Evolutionary conservation across 2,329 filamentous ascomycete genomes (phyloP), one percentile per base, ranked within the genome.

Genomic region (Fusarium sp.): DNA sequence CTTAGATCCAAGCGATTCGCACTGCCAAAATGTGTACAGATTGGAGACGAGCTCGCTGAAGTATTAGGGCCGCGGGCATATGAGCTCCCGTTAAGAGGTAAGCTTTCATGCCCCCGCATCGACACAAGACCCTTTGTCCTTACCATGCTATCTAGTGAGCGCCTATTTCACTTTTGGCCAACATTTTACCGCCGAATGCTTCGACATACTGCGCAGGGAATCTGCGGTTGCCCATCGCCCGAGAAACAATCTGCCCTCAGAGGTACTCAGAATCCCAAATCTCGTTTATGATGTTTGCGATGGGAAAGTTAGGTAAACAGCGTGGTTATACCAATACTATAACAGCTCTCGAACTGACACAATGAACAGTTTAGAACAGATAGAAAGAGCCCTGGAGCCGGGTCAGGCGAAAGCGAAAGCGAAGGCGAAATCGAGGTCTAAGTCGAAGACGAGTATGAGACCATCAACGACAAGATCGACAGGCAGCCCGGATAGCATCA

Each of bases 81-180:
- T 47, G 72, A 74, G 49, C 72, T 74, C 65, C 72, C 72, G 22
- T 66, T 74, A 58, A 67, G 72, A 75, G 72, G 72, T 74, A 72
- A 52, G 58, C 51, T 52, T 65, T 52, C 53, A 65, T 46, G 24
- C 57, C 43, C 46, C 41, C 41, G 32, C 24, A n/a, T 62, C 16
- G 16, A 55, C 52, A 58, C 70, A 60, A 46, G 41, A 60, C 51
- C 27, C 29, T 70, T 74, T 49, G 12, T 67, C 45, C 63, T 66
- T 56, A 66, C 48, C 48, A 38, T 44, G 25, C 38, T 55, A 59
- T 38, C 32, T 40, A 74, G 72, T 74, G 29, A 74, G 73, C 61
- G 73, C 72, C 10, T 74, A 74, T 55, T 74, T 74, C 44, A 74
- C 72, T 22, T 74, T 74, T 54, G 72, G 72, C 44, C 72, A 74